These are phyloP conservation scores for Pseudotsuga menziesii DNA, from an alignment of 75 land plant genomes.

Conservation along the genomic window DNA sequence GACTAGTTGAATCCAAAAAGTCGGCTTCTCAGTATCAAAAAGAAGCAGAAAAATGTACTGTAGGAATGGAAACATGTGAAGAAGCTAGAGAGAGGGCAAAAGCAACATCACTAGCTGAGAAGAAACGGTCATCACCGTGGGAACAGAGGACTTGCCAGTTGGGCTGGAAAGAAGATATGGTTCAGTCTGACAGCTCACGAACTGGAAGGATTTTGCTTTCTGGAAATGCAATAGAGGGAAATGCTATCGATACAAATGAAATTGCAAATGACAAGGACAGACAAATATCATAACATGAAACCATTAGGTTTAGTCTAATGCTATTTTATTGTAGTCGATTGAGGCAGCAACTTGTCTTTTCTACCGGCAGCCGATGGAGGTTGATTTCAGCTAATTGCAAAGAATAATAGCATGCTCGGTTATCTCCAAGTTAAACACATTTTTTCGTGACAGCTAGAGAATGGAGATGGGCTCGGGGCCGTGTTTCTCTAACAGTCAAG, in stretches of 20 bases:
- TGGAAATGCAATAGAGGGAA: not conserved
- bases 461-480: too few relatives aligned
- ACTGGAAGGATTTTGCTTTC: not conserved
- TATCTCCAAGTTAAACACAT: too few relatives aligned
- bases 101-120: conserved; percentile 45
- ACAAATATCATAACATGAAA: not conserved
- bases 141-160: conserved; percentile 51
- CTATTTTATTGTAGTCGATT: not conserved
- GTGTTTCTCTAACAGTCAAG: too few relatives aligned
- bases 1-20: conserved; percentile 76
- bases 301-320: not conserved
- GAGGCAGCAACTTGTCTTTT: too few relatives aligned
- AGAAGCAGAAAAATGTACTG: conserved; percentile 85
- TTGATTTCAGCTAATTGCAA: too few relatives aligned
- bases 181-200: not conserved
- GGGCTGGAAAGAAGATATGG: conserved; percentile 66
- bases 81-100: conserved; percentile 80
- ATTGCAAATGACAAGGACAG: not conserved
- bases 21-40: conserved; percentile 76
- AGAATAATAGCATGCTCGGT: too few relatives aligned
- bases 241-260: not conserved
- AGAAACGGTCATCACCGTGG: conserved; percentile 58
- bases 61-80: conserved; percentile 88
- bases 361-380: too few relatives aligned
- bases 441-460: too few relatives aligned